Base-by-base conservation (phyloP, 768 basidiomycete species). In the Auriculariales sp. region DNA sequence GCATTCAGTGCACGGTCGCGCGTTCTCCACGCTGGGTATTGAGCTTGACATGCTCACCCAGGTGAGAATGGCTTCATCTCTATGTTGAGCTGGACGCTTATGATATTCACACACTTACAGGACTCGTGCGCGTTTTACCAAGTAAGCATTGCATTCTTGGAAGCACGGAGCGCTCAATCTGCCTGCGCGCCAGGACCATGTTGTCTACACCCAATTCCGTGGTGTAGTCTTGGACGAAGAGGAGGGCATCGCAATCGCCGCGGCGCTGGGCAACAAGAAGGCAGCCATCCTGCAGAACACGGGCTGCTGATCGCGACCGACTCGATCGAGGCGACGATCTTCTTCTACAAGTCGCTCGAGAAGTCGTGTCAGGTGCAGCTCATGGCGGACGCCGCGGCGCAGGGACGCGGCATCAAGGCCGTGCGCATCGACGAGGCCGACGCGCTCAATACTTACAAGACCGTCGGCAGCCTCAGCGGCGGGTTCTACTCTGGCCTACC, bases 161-260 rank as follows among this genome's bases (percentile, higher is more conserved):
- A 22, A 28, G 25, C 31, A 32, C 9, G 31, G 9, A 32, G 5
- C 35, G 22, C n/a, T 36, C 15, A 36, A 36, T 44, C 7, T 15
- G 7, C 22, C n/a, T 15, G 25, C 22, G 11, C 1, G 15, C 7
- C 33, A 63, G 62, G 68, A 71, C 45, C 64, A 65, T 54, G 67
- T 62, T 7, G 59, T 75, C 19, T 72, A 75, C 54, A 59, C 59
- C 28, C 64, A 71, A 34, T 73, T 69, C 51, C 71, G 68, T 51
- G 75, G 75, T 22, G 66, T 75, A 4, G 73, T 75, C 15, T 59
- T 74, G 15, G 67, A 66, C 12, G 54, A 62, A 5, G 65, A 68
- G 34, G 74, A 77, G 61, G 71, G 70, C 11, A 55, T 58, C 35
- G 62, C 68, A 29, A 76, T 77, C 49, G 71, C 71, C 6, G 55